These are phyloP conservation scores for Aureobasidium sp. DNA, from an alignment of 2,329 filamentous ascomycete genomes.

Conservation along the genomic window DNA sequence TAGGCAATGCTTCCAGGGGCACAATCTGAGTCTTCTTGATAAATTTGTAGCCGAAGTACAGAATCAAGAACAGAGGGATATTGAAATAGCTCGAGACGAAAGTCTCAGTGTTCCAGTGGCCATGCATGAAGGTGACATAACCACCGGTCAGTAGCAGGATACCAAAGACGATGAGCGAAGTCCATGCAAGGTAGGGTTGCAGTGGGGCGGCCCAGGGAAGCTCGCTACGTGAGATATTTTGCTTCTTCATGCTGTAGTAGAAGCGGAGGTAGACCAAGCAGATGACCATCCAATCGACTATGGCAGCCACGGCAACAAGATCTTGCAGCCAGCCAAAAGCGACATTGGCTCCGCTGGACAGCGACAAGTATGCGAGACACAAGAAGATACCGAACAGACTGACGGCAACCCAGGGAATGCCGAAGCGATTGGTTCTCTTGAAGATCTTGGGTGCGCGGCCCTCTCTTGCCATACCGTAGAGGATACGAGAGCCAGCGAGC, in stretches of 20 bases:
- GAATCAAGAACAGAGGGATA: constrained; percentile 23
- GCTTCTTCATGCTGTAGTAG: constrained; percentile 22
- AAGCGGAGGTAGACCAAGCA: constrained; percentile 24
- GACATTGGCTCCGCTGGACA: constrained; percentile 20
- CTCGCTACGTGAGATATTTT: constrained; percentile 22
- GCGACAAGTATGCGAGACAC: constrained; percentile 19
- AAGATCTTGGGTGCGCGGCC: constrained; percentile 52
- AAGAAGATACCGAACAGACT: constrained; percentile 18
- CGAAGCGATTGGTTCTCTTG: constrained; percentile 17
- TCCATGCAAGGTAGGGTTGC: constrained; percentile 26
- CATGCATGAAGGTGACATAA: constrained; percentile 25
- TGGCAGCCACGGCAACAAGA: constrained; percentile 21
- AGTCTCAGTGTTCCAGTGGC: constrained; percentile 22
- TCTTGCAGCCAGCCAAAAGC: constrained; percentile 28
- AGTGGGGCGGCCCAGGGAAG: constrained; percentile 25
- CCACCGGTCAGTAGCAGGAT: constrained; percentile 26
- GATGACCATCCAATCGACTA: constrained; percentile 25
- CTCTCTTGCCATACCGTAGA: constrained; percentile 37
- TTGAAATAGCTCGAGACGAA: constrained; percentile 27
- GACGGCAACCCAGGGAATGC: constrained; percentile 19
- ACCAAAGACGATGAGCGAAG: constrained; percentile 19
- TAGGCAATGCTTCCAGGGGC: constrained; percentile 21
- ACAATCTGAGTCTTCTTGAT: constrained; percentile 24
- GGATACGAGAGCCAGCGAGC: constrained; percentile 18
- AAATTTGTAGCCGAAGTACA: constrained; percentile 27